Conservation (phyloP, 2,329 filamentous ascomycete genomes). For the Fusarium xylarioides region DNA sequence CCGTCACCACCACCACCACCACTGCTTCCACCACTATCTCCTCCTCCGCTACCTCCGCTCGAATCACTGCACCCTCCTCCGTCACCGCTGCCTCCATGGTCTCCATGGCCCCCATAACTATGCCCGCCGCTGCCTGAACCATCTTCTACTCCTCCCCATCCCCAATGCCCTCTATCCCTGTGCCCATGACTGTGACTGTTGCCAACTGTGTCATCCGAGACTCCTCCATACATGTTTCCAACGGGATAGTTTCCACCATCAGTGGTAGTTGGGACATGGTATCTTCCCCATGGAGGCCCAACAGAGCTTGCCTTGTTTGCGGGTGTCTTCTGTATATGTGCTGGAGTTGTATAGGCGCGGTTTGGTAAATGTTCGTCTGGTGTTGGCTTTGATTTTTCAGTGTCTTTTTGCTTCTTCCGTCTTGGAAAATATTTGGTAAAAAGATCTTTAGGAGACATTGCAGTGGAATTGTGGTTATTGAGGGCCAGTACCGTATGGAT, state of each 20-base stretch:
- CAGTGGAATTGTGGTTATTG: background rate
- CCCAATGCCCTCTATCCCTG: background rate
- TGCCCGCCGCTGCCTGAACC: background rate
- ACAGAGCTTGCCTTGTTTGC: background rate
- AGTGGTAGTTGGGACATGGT: background rate
- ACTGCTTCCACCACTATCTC: background rate
- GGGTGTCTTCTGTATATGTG: background rate
- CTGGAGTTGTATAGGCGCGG: background rate
- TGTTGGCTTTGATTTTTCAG: background rate
- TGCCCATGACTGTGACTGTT: background rate
- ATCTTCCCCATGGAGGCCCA: background rate
- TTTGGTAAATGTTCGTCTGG: background rate
- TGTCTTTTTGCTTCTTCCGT: background rate
- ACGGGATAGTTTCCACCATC: background rate
- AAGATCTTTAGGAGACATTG: constrained; percentile 14
- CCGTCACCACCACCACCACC: background rate
- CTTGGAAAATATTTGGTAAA: constrained; percentile 5
- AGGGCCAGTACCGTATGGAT: background rate
- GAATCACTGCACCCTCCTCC: background rate
- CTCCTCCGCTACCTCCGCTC: background rate
- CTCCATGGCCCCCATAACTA: background rate
- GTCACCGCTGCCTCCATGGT: background rate
- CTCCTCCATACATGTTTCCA: background rate
- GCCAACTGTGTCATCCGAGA: background rate
- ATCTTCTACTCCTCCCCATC: constrained; percentile 10